Conservation (phyloP, 1,284 basidiomycete species). For the Ustilago sp. region DNA sequence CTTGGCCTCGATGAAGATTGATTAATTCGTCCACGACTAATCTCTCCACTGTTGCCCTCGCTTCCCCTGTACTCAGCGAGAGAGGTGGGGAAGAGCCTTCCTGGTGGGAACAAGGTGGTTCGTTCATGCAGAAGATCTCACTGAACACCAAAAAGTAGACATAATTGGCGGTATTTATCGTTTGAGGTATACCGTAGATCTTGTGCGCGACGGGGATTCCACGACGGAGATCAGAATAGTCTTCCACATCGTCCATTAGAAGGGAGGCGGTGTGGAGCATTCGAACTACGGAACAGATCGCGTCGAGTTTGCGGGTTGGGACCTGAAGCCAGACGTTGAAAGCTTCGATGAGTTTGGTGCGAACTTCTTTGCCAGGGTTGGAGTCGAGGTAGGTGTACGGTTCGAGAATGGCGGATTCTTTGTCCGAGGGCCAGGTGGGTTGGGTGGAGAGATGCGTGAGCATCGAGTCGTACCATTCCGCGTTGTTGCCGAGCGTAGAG, state of each 20-base stretch:
- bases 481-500: constrained; percentile 31
- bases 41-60: constrained; percentile 38
- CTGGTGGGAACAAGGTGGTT: constrained; percentile 70
- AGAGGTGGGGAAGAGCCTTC: no score
- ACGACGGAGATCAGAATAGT: constrained; percentile 88
- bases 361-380: constrained; percentile 92
- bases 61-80: no score
- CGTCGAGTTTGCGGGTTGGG: constrained; percentile 77
- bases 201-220: constrained; percentile 91
- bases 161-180: constrained; percentile 97
- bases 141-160: constrained; percentile 81
- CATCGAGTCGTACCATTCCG: constrained; percentile 66
- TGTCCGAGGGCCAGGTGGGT: constrained; percentile 69
- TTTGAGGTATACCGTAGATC: constrained; percentile 95
- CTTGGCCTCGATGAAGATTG: constrained; percentile 92
- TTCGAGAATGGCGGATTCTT: constrained; percentile 75
- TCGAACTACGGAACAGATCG: constrained; percentile 84
- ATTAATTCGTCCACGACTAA: constrained; percentile 77
- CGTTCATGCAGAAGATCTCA: constrained; percentile 76
- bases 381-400: constrained; percentile 88
- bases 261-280: constrained; percentile 96
- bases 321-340: constrained; percentile 95
- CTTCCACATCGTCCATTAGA: constrained; percentile 97
- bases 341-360: constrained; percentile 87
- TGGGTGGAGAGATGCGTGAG: constrained; percentile 57